Percentiles rank a stretch among this genome's conserved stretches.
Conservation (phyloP, 2,329 filamentous ascomycete genomes). For the Alternaria conjuncta region DNA sequence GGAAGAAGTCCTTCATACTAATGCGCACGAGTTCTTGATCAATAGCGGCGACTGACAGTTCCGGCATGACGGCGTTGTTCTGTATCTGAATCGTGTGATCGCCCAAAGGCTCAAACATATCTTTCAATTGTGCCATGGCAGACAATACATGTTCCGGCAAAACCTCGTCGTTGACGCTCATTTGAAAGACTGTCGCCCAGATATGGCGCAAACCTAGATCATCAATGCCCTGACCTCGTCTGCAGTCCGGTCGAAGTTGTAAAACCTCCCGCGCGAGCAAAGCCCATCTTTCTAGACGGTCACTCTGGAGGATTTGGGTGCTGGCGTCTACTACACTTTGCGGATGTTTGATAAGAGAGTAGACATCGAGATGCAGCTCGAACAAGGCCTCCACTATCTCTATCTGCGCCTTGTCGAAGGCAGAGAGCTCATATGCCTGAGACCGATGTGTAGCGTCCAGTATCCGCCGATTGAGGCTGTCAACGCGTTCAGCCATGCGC, state of each 20-base stretch:
- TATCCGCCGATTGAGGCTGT: conserved; percentile 34
- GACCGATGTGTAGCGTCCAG: conserved; percentile 27
- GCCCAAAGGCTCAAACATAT: conserved; percentile 56
- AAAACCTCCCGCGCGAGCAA: conserved; percentile 63
- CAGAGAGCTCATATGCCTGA: conserved; percentile 26
- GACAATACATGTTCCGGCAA: conserved; percentile 65
- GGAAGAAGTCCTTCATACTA: conserved; percentile 96
- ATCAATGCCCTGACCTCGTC: conserved; percentile 34
- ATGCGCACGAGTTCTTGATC: conserved; percentile 91
- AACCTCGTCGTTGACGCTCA: conserved; percentile 63
- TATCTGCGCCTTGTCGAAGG: conserved; percentile 48
- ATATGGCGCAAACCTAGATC: conserved; percentile 66
- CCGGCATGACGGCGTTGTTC: conserved; percentile 89
- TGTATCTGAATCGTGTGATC: conserved; percentile 66
- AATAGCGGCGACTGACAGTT: conserved; percentile 80
- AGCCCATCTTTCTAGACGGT: conserved; percentile 67
- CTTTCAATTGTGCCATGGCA: conserved; percentile 68
- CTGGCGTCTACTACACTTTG: conserved; percentile 61
- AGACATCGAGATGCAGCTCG: conserved; percentile 72
- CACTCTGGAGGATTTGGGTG: conserved; percentile 61
- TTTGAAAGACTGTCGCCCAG: conserved; percentile 69
- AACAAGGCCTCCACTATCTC: conserved; percentile 67
- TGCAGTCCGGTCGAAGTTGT: conserved; percentile 42
- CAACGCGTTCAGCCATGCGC: conserved; percentile 46
- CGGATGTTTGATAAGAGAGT: conserved; percentile 66